Evolutionary conservation across 352 stramenopile genomes (phyloP), one percentile per base, ranked within the genome.

Genomic region (Globisporangium acanthophoron): DNA sequence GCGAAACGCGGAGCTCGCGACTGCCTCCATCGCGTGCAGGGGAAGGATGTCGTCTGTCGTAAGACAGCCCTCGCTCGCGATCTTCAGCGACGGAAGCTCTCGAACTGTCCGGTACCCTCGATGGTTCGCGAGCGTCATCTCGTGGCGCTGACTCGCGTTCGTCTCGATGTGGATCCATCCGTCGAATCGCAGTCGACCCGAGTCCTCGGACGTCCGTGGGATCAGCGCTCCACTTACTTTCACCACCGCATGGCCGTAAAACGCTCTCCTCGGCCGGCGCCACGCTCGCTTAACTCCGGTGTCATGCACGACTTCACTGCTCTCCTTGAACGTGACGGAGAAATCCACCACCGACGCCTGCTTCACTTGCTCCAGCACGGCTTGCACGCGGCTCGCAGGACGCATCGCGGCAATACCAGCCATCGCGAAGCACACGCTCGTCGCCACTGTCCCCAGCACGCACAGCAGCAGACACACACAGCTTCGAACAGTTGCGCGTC

Each of bases 161-260:
- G 50, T 50, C 45, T 58, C 48, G 27, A 78, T 48, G 29, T 52
- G 37, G 48, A 81, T 66, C 29, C 35, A 59, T 40, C 71, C 72
- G 54, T 81, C 63, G 49, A 81, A 85, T 49, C 74, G 52, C 15
- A 85, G 64, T 21, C 47, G 59, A 1, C 51, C 67, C n/a, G 68
- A 70, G 46, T 75, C 75, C n/a, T 76, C 56, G 6, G 72, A 78
- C 11, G 58, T 21, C 39, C 59, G 58, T 40, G 74, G 74, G 1
- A 59, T 41, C 37, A 80, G 27, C 49, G 24, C 52, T 0, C 74
- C 71, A 5, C 29, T 51, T 40, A 56, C 48, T 11, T 20, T 49
- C 20, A 47, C 27, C 13, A 57, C 21, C 0, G 15, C 54, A 3
- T 44, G 15, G 21, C 52, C 20, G 12, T 52, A 48, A 0, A 52